A percentile compares a stretch with the other conserved stretches of the same genome.
phyloP scores from a whole-genome alignment of 179 eudicot genomes.

The Heliamphora pulchella region DNA sequence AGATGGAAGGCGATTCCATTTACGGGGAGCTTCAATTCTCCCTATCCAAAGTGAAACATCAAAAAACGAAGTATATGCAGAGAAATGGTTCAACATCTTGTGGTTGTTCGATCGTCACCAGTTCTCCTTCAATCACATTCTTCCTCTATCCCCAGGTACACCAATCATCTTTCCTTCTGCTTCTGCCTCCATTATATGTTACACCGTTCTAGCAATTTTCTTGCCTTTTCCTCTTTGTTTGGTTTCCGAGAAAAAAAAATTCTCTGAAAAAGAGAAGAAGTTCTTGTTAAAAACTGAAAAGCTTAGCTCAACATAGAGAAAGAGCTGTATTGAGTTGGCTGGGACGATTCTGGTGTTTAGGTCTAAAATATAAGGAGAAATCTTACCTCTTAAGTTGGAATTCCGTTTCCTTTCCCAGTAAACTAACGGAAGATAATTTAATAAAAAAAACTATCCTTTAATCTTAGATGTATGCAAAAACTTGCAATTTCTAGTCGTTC shows the following conservation, averaged over 20 bases:
- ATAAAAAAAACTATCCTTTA: not conserved
- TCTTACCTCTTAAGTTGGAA: not conserved
- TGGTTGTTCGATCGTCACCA: constrained; percentile 24
- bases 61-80: not conserved
- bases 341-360: constrained; percentile 8
- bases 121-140: constrained; percentile 25
- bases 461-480: not conserved
- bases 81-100: constrained; percentile 26
- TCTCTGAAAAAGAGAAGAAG: not conserved
- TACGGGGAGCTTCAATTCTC: not conserved
- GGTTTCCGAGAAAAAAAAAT: not conserved
- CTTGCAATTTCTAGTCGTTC: not conserved
- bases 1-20: not conserved
- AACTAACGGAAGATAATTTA: not conserved
- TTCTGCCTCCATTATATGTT: not conserved
- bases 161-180: not conserved
- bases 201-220: not conserved
- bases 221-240: not conserved
- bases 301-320: not conserved
- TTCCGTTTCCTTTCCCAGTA: not conserved
- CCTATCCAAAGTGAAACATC: not conserved
- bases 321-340: not conserved
- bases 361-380: not conserved
- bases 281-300: not conserved
- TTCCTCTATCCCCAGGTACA: constrained; percentile 24